Percentiles rank a stretch among this genome's conserved stretches.
Conservation (phyloP, 345 rosid genomes). For the Odontarrhena argentea region DNA sequence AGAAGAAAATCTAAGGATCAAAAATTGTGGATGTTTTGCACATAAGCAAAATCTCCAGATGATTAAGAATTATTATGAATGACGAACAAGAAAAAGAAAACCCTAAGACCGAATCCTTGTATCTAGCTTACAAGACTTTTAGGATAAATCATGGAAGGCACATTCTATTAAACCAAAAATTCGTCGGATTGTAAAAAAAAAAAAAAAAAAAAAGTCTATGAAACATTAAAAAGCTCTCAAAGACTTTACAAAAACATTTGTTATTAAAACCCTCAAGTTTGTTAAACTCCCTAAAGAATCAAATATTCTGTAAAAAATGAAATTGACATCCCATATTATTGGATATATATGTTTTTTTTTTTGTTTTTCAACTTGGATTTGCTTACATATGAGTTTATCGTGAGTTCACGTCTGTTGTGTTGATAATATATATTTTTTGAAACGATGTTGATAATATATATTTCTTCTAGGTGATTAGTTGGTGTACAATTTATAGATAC, state of each 20-base stretch:
- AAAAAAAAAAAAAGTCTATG: background rate
- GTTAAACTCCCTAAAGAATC: background rate
- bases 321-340: conserved; percentile 5
- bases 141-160: conserved; percentile 25
- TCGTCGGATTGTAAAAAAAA: conserved; percentile 8
- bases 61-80: conserved; percentile 9
- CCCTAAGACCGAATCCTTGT: conserved; percentile 23
- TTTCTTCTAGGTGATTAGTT: no score
- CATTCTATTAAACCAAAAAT: conserved; percentile 11
- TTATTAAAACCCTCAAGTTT: conserved; percentile 3
- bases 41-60: conserved; percentile 6
- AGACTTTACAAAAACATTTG: background rate
- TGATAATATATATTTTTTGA: background rate
- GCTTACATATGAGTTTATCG: conserved; percentile 4
- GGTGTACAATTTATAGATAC: no score
- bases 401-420: conserved; percentile 25
- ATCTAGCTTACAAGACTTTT: conserved; percentile 30
- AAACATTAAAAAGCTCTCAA: background rate
- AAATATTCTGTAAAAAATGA: background rate
- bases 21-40: conserved; percentile 11
- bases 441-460: background rate
- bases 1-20: background rate
- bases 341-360: no score
- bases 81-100: background rate
- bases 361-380: no score